These are phyloP conservation scores for Dimocarpus longan DNA, from an alignment of 345 rosid species.

Conservation along the genomic window DNA sequence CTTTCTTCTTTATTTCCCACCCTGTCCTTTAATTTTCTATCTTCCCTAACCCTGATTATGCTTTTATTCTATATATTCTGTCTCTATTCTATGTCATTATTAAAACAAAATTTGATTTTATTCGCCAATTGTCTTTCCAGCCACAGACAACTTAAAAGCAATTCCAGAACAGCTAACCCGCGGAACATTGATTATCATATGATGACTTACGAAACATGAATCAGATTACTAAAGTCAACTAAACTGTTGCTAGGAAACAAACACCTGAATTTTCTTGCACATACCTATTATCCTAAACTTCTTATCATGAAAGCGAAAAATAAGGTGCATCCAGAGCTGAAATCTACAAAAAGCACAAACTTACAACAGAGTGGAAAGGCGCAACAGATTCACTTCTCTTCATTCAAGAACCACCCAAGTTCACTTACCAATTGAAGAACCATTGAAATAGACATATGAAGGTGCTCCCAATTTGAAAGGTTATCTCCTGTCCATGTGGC, in stretches of 20 bases:
- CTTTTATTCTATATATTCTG: no score
- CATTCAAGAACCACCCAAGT: constrained; percentile 19
- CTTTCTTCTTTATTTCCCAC: no score
- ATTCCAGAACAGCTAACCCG: no score
- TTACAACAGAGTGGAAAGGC: background rate
- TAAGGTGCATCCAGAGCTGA: background rate
- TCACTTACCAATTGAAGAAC: constrained; percentile 89
- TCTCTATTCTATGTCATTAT: no score
- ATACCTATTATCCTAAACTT: background rate
- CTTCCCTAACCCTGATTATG: no score
- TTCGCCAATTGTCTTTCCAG: no score
- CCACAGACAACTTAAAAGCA: no score
- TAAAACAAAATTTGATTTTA: no score
- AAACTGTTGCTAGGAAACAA: background rate
- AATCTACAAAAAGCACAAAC: background rate
- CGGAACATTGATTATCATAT: no score
- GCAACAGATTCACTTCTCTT: background rate
- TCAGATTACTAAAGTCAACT: background rate
- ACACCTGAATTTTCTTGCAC: background rate
- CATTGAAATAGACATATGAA: constrained; percentile 90
- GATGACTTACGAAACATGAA: no score
- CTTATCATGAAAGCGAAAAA: background rate
- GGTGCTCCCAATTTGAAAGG: constrained; percentile 90
- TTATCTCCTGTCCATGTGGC: constrained; percentile 98
- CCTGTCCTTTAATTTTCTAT: no score